phyloP scores from a whole-genome alignment of 192 early-diverging fungal genomes.

The Tieghemiomyces parasiticus region DNA sequence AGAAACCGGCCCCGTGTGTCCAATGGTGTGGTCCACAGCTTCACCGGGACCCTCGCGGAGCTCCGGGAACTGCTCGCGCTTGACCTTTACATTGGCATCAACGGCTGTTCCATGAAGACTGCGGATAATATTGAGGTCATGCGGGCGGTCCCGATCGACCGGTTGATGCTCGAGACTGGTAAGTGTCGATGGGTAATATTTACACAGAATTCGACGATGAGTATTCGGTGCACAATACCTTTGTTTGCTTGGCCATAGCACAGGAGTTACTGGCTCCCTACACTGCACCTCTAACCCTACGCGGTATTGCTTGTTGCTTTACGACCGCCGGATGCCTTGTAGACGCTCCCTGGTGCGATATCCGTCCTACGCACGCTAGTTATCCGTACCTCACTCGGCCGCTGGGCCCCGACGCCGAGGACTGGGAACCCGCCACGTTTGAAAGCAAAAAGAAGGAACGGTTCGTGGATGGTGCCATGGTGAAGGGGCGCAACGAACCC shows the following conservation, averaged over 20 bases:
- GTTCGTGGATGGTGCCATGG: slow-evolving; percentile 43
- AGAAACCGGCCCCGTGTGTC: slow-evolving; percentile 42
- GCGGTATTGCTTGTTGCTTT: too few relatives aligned
- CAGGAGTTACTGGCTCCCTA: too few relatives aligned
- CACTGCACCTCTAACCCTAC: too few relatives aligned
- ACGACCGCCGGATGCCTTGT: too few relatives aligned
- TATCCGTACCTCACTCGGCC: slow-evolving; percentile 29
- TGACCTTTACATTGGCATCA: slow-evolving; percentile 84
- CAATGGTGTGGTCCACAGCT: slow-evolving; percentile 80
- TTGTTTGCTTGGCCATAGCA: too few relatives aligned
- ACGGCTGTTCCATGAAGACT: slow-evolving; percentile 89
- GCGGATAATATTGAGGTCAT: slow-evolving; percentile 66
- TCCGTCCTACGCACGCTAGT: slow-evolving; percentile 74
- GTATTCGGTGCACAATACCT: too few relatives aligned
- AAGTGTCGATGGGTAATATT: slow-evolving; percentile 1
- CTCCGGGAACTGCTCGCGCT: slow-evolving; percentile 39
- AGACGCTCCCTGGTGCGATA: slow-evolving; percentile 89
- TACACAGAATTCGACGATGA: too few relatives aligned
- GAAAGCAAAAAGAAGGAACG: slow-evolving; percentile 62
- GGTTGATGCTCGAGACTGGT: slow-evolving; percentile 83
- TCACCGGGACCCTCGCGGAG: slow-evolving; percentile 60
- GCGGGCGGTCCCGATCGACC: slow-evolving; percentile 54
- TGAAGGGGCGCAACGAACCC: slow-evolving; percentile 79
- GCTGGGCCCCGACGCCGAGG: neutral
- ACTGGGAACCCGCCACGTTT: neutral